phyloP scores from a whole-genome alignment of 75 land plant species.

The Picea sitchensis region DNA sequence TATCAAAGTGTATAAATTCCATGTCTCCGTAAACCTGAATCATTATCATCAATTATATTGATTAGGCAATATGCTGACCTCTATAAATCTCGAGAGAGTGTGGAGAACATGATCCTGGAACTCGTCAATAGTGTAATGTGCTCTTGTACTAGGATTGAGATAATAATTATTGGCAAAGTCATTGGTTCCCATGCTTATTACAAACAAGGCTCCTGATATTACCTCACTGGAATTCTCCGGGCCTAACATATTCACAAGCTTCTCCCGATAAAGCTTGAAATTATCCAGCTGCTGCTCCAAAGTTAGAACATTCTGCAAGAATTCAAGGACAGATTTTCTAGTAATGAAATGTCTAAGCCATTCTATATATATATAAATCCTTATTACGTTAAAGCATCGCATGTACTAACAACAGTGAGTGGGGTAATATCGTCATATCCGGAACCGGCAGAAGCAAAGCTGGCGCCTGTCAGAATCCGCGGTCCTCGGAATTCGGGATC shows the following conservation, averaged over 20 bases:
- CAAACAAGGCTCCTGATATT: slow-evolving; percentile 17
- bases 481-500: too few relatives aligned
- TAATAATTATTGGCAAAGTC: slow-evolving; percentile 34
- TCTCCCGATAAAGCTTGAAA: not conserved
- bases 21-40: too few relatives aligned
- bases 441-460: too few relatives aligned
- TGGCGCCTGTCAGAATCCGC: too few relatives aligned
- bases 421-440: too few relatives aligned
- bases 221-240: slow-evolving; percentile 12
- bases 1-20: too few relatives aligned
- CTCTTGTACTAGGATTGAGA: slow-evolving; percentile 17
- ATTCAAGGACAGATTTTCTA: too few relatives aligned
- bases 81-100: slow-evolving; percentile 10
- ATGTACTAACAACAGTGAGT: too few relatives aligned
- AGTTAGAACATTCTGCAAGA: not conserved
- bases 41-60: too few relatives aligned
- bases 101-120: slow-evolving; percentile 33
- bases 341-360: too few relatives aligned
- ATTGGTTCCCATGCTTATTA: slow-evolving; percentile 44
- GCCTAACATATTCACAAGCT: slow-evolving; percentile 12
- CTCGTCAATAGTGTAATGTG: slow-evolving; percentile 9
- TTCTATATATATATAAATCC: too few relatives aligned
- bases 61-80: slow-evolving; percentile 10
- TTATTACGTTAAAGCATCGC: too few relatives aligned
- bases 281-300: not conserved